Base-by-base conservation (phyloP, 1,284 basidiomycete genomes). In the Tremellales sp. region DNA sequence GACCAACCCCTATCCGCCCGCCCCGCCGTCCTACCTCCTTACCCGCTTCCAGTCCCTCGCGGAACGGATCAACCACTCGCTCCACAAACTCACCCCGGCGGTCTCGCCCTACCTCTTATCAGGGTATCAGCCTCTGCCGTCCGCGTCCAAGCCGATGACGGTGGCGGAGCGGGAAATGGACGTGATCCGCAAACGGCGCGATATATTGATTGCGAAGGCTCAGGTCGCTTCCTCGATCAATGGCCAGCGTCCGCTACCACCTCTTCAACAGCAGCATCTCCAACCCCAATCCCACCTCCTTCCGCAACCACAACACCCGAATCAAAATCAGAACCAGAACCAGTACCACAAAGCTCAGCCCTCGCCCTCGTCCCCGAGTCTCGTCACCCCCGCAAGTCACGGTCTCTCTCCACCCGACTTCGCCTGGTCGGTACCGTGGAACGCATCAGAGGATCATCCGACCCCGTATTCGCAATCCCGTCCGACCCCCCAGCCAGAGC, bases 121-220 rank as follows among this genome's bases (percentile, higher is more conserved):
- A n/a, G n/a, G n/a, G n/a, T n/a, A n/a, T n/a, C n/a, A n/a, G n/a
- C n/a, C n/a, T n/a, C n/a, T n/a, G n/a, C n/a, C n/a, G n/a, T n/a
- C n/a, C n/a, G 26, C 18, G 37, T 19, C 38, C 6, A 47, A 48
- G 31, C 58, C 54, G 21, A 49, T 54, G 43, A 48, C 57, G 2
- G 53, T 56, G 10, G 67, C 65, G 2, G 68, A 71, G 54, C 53
- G 51, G 40, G 68, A 71, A 31, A 71, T 71, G 68, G 61, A 65
- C 36, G 40, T 63, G 9, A 68, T 71, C n/a, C 52, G 65, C 2
- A 54, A 55, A 29, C 51, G 68, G 3, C 47, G 68, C 14, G 60
- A 66, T 34, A 57, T 52, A 16, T 54, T 71, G 19, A 69, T 58
- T 39, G 57, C 58, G 21, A 64, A 65, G 39, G 65, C 65, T n/a